Evolutionary conservation across 495 filamentous ascomycete species (phyloP).

Genomic region (Coniosporium apollinis): DNA sequence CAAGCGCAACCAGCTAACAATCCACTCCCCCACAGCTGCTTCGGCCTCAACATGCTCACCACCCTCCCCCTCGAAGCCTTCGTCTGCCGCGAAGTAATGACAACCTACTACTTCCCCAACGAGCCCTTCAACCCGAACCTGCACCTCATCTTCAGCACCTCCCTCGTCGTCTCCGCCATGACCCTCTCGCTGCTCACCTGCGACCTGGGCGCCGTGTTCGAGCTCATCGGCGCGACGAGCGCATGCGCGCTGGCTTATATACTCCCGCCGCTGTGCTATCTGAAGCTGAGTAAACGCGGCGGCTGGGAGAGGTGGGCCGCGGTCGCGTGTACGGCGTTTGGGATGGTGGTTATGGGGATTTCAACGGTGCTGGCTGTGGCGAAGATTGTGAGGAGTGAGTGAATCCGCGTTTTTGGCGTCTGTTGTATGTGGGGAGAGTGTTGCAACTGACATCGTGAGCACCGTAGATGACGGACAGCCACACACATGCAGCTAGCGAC

Average conservation of each 20-base stretch:
- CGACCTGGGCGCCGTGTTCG: conserved; percentile 85
- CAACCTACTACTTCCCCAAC: conserved; percentile 74
- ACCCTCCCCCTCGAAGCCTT: conserved; percentile 92
- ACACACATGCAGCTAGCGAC: no score
- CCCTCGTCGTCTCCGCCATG: conserved; percentile 67
- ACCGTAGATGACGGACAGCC: no score
- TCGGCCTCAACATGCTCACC: conserved; percentile 96
- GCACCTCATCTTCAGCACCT: conserved; percentile 70
- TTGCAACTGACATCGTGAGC: no score
- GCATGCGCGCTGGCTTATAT: conserved; percentile 92
- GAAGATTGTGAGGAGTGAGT: conserved; percentile 17
- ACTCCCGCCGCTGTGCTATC: conserved; percentile 82
- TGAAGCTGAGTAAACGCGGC: conserved; percentile 65
- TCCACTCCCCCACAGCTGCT: conserved; percentile 37
- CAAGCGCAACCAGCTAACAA: no score
- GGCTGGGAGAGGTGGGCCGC: conserved; percentile 59
- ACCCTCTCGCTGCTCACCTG: conserved; percentile 63
- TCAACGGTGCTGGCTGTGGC: conserved; percentile 52
- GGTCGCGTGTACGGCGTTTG: conserved; percentile 54
- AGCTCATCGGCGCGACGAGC: conserved; percentile 86
- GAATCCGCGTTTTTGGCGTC: no score
- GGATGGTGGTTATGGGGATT: conserved; percentile 65
- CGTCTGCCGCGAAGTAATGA: conserved; percentile 92
- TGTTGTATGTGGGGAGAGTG: no score
- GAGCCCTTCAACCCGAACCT: conserved; percentile 68